These are phyloP conservation scores for Colletotrichum sp. DNA, from an alignment of 2,329 filamentous ascomycete species.

Conservation along the genomic window DNA sequence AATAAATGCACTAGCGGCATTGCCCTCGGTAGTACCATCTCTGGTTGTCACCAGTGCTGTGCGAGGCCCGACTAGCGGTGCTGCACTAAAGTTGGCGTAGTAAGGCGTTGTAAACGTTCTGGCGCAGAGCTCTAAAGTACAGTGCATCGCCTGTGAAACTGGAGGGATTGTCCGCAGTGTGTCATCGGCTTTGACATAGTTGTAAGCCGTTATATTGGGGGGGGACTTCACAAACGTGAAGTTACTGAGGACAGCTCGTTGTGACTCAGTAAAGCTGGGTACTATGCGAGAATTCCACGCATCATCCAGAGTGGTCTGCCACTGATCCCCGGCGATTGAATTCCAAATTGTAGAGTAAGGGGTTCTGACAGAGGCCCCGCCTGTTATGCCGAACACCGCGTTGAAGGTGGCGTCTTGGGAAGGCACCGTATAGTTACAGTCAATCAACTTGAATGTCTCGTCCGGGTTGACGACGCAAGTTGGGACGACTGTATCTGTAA, in stretches of 20 bases:
- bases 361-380: background rate
- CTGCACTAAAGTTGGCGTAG: background rate
- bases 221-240: background rate
- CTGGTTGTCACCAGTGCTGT: too few relatives aligned
- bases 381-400: background rate
- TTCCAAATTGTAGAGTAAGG: background rate
- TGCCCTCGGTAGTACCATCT: too few relatives aligned
- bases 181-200: background rate
- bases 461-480: background rate
- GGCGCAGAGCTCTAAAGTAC: background rate
- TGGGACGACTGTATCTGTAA: background rate
- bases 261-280: too few relatives aligned
- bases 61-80: background rate
- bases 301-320: background rate
- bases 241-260: background rate
- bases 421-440: background rate
- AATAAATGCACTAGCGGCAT: too few relatives aligned
- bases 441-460: background rate
- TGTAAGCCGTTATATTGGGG: background rate
- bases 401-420: background rate
- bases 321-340: background rate
- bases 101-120: background rate
- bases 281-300: too few relatives aligned
- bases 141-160: background rate
- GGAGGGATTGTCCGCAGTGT: background rate